Percentiles rank a stretch among this genome's conserved stretches.
Evolutionary conservation across 805 yeast genomes (phyloP).

Genomic region (Metschnikowia lachancei): DNA sequence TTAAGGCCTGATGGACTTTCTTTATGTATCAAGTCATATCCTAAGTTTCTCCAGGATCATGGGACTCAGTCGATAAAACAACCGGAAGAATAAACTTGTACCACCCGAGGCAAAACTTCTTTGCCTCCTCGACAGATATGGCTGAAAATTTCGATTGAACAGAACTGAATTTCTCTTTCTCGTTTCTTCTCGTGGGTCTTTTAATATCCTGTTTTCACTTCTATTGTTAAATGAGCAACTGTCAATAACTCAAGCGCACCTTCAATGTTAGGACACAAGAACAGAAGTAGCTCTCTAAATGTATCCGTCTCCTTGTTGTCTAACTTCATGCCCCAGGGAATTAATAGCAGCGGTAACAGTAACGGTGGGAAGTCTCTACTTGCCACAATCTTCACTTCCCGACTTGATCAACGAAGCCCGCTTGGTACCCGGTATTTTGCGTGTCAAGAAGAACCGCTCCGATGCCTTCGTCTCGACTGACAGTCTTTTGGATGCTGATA

Average conservation of each 20-base stretch:
- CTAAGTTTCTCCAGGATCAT: too few species aligned
- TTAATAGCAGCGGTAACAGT: constrained; percentile 29
- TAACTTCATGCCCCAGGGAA: constrained; percentile 34
- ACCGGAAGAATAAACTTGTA: too few species aligned
- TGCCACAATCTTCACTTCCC: constrained; percentile 91
- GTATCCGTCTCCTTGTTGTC: constrained; percentile 55
- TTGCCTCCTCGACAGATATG: too few species aligned
- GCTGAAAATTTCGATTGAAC: too few species aligned
- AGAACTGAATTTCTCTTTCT: too few species aligned
- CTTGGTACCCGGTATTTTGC: constrained; percentile 83
- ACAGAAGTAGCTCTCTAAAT: constrained; percentile 64
- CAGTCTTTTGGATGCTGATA: constrained; percentile 92
- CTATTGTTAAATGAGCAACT: too few species aligned
- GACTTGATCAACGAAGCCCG: constrained; percentile 86
- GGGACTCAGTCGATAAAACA: too few species aligned
- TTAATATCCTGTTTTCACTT: too few species aligned
- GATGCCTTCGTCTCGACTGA: constrained; percentile 99
- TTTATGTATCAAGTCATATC: too few species aligned
- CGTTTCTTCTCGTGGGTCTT: too few species aligned
- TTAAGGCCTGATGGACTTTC: too few species aligned
- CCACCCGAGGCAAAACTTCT: too few species aligned
- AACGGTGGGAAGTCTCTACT: constrained; percentile 71
- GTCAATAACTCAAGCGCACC: constrained; percentile 40
- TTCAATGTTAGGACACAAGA: constrained; percentile 63
- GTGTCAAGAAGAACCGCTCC: constrained; percentile 94